These are phyloP conservation scores for Papiliotrema laurentii DNA, from an alignment of 1,284 basidiomycete species.

Conservation along the genomic window DNA sequence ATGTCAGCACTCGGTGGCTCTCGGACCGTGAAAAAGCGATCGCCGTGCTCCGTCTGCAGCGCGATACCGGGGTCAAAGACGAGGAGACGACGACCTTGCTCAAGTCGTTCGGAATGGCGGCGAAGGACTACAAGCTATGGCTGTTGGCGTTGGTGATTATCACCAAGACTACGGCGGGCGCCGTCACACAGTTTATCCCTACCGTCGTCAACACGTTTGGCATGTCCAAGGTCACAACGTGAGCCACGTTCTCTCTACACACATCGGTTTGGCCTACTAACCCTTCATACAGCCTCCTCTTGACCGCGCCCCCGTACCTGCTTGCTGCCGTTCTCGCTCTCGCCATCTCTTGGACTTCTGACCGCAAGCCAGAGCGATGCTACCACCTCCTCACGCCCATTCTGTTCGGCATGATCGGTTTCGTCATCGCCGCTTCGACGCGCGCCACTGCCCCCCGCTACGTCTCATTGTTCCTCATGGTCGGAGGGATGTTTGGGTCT, in stretches of 20 bases:
- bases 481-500: constrained; percentile 24
- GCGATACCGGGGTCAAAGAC: constrained; percentile 17
- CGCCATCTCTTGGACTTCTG: constrained; percentile 26
- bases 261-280: background rate
- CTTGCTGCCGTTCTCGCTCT: constrained; percentile 32
- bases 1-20: constrained; percentile 19
- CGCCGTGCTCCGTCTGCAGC: constrained; percentile 22
- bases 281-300: constrained; percentile 17
- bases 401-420: constrained; percentile 36
- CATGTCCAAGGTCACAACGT: constrained; percentile 25
- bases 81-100: constrained; percentile 15
- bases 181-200: constrained; percentile 27
- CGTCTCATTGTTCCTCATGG: constrained; percentile 36
- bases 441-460: constrained; percentile 29
- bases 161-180: constrained; percentile 22
- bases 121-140: constrained; percentile 26
- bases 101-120: constrained; percentile 16
- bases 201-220: constrained; percentile 30
- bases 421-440: constrained; percentile 30
- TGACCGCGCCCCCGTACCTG: constrained; percentile 39
- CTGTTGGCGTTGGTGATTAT: constrained; percentile 19
- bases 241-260: background rate
- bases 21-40: constrained; percentile 19
- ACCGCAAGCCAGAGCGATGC: constrained; percentile 30
- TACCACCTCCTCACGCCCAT: constrained; percentile 46